Base-by-base conservation (phyloP, 164 flowering plant genomes). In the Macadamia tetraphylla region DNA sequence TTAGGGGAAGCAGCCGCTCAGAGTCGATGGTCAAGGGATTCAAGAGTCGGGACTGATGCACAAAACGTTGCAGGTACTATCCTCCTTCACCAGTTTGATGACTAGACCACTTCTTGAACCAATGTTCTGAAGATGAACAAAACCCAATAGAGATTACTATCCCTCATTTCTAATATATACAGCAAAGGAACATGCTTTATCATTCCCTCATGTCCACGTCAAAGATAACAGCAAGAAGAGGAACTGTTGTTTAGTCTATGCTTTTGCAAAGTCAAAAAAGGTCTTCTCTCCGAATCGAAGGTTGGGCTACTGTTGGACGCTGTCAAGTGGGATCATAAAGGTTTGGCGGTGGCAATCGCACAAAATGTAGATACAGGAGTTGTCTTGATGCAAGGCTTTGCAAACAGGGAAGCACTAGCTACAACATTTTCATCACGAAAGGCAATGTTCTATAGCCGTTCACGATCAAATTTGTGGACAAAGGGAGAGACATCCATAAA, bases 321-420 rank as follows among this genome's bases (percentile, higher is more conserved):
- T 68, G 78, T 95, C 57, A 95, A 91, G 76, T 95, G 99, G 98
- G 99, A 92, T 49, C 86, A 86, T 58, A 95, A 89, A 80, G 99
- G 98, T 60, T 79, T 90, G 80, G 98, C 92, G 0, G 99, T 95
- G 71, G 99, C 94, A 15, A 92, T 92, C 70, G 97, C 98, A 40
- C 99, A 95, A 73, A 83, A 91, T 79, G 86, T 91, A 58, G 97
- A 95, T 66, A 88, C 96, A 6, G 97, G 99, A 78, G 93, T 90
- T 12, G 81, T 92, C 67, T 76, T 94, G 65, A 94, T 94, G 99
- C 99, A 92, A 90, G 99, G 97, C 15, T 95, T 95, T 84, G 88
- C 75, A 14, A 90, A 90, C 75, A 88, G 75, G 71, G 98, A 94
- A 57, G 99, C 99, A 49, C 78, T 91, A 8, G 81, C 78, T 17